A percentile compares a stretch with the other conserved stretches of the same genome.
These are phyloP conservation scores for Iris pallida DNA, from an alignment of 116 monocot species.

Conservation along the genomic window DNA sequence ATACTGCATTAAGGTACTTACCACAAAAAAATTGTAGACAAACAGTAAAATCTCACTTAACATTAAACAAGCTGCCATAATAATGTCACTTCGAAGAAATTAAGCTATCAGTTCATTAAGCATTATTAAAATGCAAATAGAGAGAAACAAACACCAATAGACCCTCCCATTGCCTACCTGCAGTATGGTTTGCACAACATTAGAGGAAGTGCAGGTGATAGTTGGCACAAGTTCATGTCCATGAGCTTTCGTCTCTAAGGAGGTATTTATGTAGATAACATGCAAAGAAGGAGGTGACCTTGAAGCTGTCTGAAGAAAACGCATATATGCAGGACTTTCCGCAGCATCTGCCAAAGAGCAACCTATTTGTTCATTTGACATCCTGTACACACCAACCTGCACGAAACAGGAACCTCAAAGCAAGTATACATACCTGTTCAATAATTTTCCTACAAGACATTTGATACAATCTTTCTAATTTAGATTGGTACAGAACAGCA, in stretches of 20 bases:
- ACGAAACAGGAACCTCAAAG: slow-evolving; percentile 7
- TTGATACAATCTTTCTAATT: too few species aligned
- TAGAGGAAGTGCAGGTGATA: slow-evolving; percentile 96
- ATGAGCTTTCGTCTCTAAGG: slow-evolving; percentile 87
- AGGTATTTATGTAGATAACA: slow-evolving; percentile 96
- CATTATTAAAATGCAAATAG: neutral
- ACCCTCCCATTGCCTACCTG: slow-evolving; percentile 46
- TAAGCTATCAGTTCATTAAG: neutral
- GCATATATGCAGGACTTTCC: slow-evolving; percentile 54
- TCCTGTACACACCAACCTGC: slow-evolving; percentile 92
- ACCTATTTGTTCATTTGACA: slow-evolving; percentile 90
- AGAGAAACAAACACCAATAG: neutral
- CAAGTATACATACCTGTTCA: neutral
- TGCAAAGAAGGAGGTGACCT: slow-evolving; percentile 72
- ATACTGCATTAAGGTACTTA: neutral
- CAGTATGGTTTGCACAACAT: slow-evolving; percentile 92
- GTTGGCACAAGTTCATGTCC: slow-evolving; percentile 96
- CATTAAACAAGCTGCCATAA: too few species aligned
- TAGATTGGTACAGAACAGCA: too few species aligned
- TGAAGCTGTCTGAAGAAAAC: slow-evolving; percentile 71
- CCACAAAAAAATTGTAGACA: neutral
- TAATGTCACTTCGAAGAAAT: neutral
- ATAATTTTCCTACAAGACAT: neutral
- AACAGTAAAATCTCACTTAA: neutral
- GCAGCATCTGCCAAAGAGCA: slow-evolving; percentile 96